These are phyloP conservation scores for Cyclotella choctawhatcheeana DNA, from an alignment of 108 stramenopile genomes.

Conservation along the genomic window DNA sequence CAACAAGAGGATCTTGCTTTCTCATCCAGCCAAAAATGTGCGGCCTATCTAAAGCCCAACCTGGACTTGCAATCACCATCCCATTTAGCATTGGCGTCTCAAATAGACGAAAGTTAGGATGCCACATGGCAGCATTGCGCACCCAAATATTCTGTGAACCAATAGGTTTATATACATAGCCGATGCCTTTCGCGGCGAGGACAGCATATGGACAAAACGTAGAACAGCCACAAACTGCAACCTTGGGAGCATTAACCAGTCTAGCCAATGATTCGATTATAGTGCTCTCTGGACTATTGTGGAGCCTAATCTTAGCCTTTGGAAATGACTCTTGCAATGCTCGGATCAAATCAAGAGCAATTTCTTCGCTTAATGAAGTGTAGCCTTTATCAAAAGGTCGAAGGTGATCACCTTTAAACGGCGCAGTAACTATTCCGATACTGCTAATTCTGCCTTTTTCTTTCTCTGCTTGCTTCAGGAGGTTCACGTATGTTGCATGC, in stretches of 20 bases:
- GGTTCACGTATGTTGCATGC: background rate
- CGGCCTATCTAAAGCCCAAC: background rate
- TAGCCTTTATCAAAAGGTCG: background rate
- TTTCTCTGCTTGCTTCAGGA: background rate
- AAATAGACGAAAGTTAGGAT: background rate
- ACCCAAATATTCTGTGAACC: conserved; percentile 1
- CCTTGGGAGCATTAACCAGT: background rate
- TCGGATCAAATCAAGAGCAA: conserved; percentile 1
- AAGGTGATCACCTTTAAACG: conserved; percentile 1
- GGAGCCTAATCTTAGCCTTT: background rate
- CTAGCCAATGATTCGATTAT: conserved; percentile 1
- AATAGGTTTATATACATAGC: background rate
- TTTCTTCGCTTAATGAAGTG: background rate
- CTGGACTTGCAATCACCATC: background rate
- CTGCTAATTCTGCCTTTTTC: background rate
- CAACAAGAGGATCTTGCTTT: background rate
- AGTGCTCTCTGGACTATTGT: conserved; percentile 1
- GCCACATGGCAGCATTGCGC: background rate
- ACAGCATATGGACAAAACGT: conserved; percentile 5
- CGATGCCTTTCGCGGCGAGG: background rate
- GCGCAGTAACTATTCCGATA: conserved; percentile 9
- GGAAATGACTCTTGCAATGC: conserved; percentile 11
- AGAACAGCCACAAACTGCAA: conserved; percentile 9
- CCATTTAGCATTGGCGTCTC: background rate
- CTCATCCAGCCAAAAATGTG: conserved; percentile 2